A percentile compares a stretch with the other conserved stretches of the same genome.
phyloP scores from a whole-genome alignment of 305 asterid species.

The Salvia sclarea region DNA sequence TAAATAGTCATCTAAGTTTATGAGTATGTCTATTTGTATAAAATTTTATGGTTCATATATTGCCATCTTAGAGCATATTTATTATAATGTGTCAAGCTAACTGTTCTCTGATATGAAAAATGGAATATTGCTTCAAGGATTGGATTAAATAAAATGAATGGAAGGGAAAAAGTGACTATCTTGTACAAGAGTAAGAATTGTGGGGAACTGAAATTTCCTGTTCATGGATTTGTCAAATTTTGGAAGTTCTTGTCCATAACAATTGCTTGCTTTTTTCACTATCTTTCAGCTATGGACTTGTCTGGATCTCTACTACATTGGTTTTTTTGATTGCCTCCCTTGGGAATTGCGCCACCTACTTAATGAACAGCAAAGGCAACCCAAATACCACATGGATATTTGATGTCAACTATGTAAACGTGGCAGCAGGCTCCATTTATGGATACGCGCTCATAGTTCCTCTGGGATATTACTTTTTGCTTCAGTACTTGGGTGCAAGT shows the following conservation, averaged over 20 bases:
- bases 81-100: constrained; percentile 5
- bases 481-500: constrained; percentile 73
- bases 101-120: neutral
- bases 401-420: constrained; percentile 75
- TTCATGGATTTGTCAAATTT: neutral
- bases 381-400: constrained; percentile 55
- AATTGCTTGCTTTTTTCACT: constrained; percentile 23
- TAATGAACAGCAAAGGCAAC: constrained; percentile 50
- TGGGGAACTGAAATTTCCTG: constrained; percentile 2
- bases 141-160: neutral
- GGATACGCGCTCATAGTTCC: constrained; percentile 89
- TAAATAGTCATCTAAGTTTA: too few species aligned
- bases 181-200: neutral
- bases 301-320: constrained; percentile 94
- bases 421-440: constrained; percentile 73
- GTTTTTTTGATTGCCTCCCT: constrained; percentile 74
- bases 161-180: constrained; percentile 7
- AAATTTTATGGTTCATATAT: constrained; percentile 8
- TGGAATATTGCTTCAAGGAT: neutral
- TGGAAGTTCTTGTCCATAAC: neutral
- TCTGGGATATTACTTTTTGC: constrained; percentile 81
- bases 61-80: constrained; percentile 17
- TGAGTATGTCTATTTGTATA: neutral
- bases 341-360: constrained; percentile 84
- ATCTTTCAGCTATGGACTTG: constrained; percentile 71